Conservation (phyloP, 2,329 filamentous ascomycete species). For the Pestalotiopsis sp. region DNA sequence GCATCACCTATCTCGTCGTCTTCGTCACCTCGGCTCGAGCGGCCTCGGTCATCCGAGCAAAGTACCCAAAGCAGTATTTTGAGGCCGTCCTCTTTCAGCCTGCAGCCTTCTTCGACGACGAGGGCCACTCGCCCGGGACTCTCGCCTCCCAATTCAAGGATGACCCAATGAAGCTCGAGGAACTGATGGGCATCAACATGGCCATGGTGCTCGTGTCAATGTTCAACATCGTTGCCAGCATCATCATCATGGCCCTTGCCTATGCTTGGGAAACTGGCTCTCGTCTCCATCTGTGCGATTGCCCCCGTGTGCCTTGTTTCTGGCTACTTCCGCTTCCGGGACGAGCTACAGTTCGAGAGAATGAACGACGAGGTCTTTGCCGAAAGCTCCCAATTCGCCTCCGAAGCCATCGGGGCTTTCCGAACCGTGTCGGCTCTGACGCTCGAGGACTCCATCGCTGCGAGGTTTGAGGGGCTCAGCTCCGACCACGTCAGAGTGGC, state of each 20-base stretch:
- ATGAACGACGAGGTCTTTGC: slow-evolving; percentile 79
- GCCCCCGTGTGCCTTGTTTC: slow-evolving; percentile 77
- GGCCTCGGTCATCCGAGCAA: too few species aligned
- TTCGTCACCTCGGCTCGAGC: too few species aligned
- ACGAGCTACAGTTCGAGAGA: slow-evolving; percentile 72
- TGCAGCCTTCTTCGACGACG: too few species aligned
- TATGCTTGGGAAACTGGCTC: slow-evolving; percentile 86
- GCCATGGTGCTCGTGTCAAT: too few species aligned
- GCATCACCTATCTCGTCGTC: too few species aligned
- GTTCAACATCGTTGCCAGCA: too few species aligned
- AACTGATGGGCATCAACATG: too few species aligned
- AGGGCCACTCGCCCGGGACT: too few species aligned
- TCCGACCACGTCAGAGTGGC: slow-evolving; percentile 51
- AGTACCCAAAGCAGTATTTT: too few species aligned
- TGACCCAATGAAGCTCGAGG: too few species aligned
- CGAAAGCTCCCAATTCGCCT: slow-evolving; percentile 79
- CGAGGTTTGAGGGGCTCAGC: slow-evolving; percentile 58
- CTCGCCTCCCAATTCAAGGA: too few species aligned
- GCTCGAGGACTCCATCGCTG: slow-evolving; percentile 67
- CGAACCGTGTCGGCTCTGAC: slow-evolving; percentile 90
- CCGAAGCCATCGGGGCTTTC: slow-evolving; percentile 89
- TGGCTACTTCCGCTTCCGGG: slow-evolving; percentile 83
- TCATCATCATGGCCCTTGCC: slow-evolving; percentile 53
- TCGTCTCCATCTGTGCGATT: slow-evolving; percentile 72
- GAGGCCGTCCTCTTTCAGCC: too few species aligned